Evolutionary conservation across 306 rosid species (phyloP).

Genomic region (Vicia sativa): DNA sequence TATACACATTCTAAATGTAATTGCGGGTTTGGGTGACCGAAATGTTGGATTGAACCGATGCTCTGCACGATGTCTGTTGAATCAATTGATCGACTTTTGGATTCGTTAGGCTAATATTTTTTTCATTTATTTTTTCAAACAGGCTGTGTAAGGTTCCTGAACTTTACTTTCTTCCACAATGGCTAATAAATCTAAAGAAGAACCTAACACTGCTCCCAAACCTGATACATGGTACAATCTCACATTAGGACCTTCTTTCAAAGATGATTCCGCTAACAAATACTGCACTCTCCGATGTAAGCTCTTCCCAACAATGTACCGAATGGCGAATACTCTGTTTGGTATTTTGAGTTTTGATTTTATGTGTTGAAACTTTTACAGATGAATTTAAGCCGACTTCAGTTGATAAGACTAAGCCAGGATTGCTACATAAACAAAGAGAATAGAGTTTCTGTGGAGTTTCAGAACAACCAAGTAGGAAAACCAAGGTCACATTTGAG

Average conservation of each 20-base stretch:
- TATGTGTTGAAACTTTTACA: slow-evolving; percentile 40
- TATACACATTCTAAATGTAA: neutral
- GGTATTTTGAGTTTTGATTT: no score
- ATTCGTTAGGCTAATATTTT: no score
- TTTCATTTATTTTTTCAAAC: neutral
- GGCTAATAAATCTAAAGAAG: slow-evolving; percentile 68
- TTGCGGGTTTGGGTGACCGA: neutral
- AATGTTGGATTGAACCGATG: no score
- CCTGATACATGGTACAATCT: slow-evolving; percentile 85
- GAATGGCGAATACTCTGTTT: no score
- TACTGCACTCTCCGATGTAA: slow-evolving; percentile 93
- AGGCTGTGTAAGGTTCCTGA: neutral
- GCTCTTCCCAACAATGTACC: slow-evolving; percentile 11
- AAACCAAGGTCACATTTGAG: slow-evolving; percentile 78
- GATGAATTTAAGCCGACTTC: slow-evolving; percentile 96
- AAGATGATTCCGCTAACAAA: slow-evolving; percentile 75
- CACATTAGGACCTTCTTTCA: slow-evolving; percentile 81
- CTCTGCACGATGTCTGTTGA: no score
- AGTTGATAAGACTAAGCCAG: slow-evolving; percentile 76
- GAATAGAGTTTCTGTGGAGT: slow-evolving; percentile 80
- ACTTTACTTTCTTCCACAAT: neutral
- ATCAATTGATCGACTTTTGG: no score
- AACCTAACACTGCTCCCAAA: slow-evolving; percentile 82
- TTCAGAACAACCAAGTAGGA: slow-evolving; percentile 84
- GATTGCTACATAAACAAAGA: slow-evolving; percentile 78